Percentiles rank a stretch among this genome's conserved stretches.
These are phyloP conservation scores for Boletellus ananiceps DNA, from an alignment of 768 basidiomycete genomes.

Conservation along the genomic window DNA sequence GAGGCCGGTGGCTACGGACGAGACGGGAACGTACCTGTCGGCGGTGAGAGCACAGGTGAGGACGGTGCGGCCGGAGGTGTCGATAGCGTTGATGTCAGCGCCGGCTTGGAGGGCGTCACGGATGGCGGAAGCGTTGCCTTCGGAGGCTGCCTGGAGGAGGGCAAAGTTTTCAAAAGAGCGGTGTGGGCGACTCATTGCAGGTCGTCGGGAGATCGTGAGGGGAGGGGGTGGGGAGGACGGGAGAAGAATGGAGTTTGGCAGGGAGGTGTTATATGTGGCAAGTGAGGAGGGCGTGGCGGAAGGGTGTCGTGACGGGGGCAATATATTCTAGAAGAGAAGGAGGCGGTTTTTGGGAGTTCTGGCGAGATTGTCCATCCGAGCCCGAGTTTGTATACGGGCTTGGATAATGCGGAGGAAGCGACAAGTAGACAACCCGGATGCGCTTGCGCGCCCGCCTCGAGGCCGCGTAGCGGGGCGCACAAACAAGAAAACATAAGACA, in stretches of 20 bases:
- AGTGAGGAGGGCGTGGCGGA: background rate
- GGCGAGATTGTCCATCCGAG: slow-evolving; percentile 19
- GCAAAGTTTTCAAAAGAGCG: slow-evolving; percentile 38
- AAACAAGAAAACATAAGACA: slow-evolving; percentile 1
- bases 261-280: slow-evolving; percentile 16
- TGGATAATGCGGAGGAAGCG: slow-evolving; percentile 24
- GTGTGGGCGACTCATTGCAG: slow-evolving; percentile 34
- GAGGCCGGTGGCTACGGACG: background rate
- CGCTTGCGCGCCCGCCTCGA: slow-evolving; percentile 24
- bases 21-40: slow-evolving; percentile 48
- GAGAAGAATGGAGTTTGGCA: slow-evolving; percentile 4
- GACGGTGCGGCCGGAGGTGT: slow-evolving; percentile 55
- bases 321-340: slow-evolving; percentile 6
- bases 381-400: slow-evolving; percentile 23
- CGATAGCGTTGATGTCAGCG: slow-evolving; percentile 66
- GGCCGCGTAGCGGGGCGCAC: slow-evolving; percentile 12
- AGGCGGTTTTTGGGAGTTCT: slow-evolving; percentile 2
- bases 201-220: slow-evolving; percentile 32
- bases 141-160: slow-evolving; percentile 52
- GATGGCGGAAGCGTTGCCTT: slow-evolving; percentile 53
- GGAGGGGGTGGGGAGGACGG: slow-evolving; percentile 1
- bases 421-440: slow-evolving; percentile 1
- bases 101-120: slow-evolving; percentile 50
- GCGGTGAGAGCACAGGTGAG: slow-evolving; percentile 70
- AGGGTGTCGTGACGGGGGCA: background rate